Evolutionary conservation across 192 early-diverging fungal genomes (phyloP).

Genomic region (Coemansia sp.): DNA sequence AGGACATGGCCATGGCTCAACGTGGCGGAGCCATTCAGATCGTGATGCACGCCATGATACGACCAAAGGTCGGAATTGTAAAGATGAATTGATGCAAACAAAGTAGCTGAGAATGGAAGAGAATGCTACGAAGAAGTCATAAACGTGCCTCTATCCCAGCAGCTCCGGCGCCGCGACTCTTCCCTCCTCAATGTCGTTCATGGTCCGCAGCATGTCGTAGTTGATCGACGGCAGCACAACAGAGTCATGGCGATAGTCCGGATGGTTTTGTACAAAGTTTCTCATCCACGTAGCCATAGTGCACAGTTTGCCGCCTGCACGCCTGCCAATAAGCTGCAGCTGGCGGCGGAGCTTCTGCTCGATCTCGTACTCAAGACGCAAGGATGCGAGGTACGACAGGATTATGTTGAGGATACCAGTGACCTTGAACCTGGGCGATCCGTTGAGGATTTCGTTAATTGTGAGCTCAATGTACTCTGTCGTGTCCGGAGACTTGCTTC

Average conservation of each 20-base stretch:
- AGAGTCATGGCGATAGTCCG: constrained; percentile 84
- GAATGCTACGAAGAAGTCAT: background rate
- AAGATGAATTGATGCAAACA: background rate
- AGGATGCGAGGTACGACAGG: constrained; percentile 70
- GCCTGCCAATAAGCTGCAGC: constrained; percentile 70
- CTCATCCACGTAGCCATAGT: constrained; percentile 92
- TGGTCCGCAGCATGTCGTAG: constrained; percentile 72
- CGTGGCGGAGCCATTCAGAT: background rate
- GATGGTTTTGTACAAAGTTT: constrained; percentile 80
- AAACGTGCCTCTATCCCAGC: constrained; percentile 15
- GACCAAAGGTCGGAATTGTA: background rate
- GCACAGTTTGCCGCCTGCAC: constrained; percentile 78
- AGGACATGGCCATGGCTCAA: background rate
- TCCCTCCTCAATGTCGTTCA: constrained; percentile 54
- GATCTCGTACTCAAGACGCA: constrained; percentile 71
- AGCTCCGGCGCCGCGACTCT: constrained; percentile 35
- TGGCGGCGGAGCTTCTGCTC: constrained; percentile 73
- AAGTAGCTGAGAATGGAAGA: background rate
- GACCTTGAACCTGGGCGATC: constrained; percentile 62
- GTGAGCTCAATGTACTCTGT: constrained; percentile 77
- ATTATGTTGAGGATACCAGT: constrained; percentile 81
- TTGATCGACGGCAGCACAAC: constrained; percentile 79
- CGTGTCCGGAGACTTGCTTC: constrained; percentile 21
- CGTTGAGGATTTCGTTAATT: constrained; percentile 91
- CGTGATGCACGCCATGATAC: background rate